phyloP scores from a whole-genome alignment of 2,329 filamentous ascomycete species.

The Drechslerella stenobrocha region DNA sequence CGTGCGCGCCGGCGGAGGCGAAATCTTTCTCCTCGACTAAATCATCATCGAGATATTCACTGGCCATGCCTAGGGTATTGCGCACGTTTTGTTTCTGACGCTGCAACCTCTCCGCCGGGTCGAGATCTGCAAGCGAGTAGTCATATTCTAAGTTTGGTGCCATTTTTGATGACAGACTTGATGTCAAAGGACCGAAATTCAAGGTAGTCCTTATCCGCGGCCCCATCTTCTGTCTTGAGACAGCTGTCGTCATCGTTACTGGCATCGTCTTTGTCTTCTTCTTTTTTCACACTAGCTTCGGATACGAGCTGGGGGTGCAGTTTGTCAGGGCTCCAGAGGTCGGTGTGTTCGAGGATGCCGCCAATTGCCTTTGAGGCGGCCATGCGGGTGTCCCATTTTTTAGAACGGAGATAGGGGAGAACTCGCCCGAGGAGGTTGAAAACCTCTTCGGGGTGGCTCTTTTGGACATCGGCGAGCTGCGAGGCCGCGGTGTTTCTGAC shows the following conservation, averaged over 20 bases:
- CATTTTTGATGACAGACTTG: slow-evolving; percentile 75
- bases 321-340: slow-evolving; percentile 82
- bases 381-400: slow-evolving; percentile 94
- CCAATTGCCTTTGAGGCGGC: slow-evolving; percentile 93
- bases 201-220: slow-evolving; percentile 66
- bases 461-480: slow-evolving; percentile 96
- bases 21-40: slow-evolving; percentile 70
- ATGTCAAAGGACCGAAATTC: slow-evolving; percentile 76
- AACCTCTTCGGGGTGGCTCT: slow-evolving; percentile 93
- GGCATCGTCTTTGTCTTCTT: slow-evolving; percentile 55
- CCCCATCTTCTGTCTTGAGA: slow-evolving; percentile 48
- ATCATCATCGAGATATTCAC: slow-evolving; percentile 82
- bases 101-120: slow-evolving; percentile 75
- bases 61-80: slow-evolving; percentile 79
- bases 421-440: slow-evolving; percentile 93
- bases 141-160: slow-evolving; percentile 81
- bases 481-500: slow-evolving; percentile 97
- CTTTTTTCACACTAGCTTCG: slow-evolving; percentile 56
- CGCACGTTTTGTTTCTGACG: slow-evolving; percentile 88
- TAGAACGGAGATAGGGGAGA: slow-evolving; percentile 91
- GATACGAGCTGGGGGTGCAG: slow-evolving; percentile 64
- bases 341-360: slow-evolving; percentile 87
- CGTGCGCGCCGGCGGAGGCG: slow-evolving; percentile 54
- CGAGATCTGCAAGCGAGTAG: slow-evolving; percentile 77
- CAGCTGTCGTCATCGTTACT: slow-evolving; percentile 48